These are phyloP conservation scores for Grigorovia jiainica DNA, from an alignment of 805 yeast species.

Conservation along the genomic window DNA sequence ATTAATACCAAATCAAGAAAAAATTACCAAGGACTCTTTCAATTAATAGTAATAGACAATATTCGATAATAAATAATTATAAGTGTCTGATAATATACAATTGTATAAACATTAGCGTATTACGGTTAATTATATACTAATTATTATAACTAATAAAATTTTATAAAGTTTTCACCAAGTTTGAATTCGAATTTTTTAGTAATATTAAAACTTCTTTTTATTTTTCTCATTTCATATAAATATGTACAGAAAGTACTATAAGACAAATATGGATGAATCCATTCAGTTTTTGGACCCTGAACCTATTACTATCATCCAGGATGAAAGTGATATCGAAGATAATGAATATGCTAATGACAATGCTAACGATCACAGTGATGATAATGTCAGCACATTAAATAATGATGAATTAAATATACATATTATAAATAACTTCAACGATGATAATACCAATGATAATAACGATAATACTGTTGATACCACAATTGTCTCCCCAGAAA, in stretches of 20 bases:
- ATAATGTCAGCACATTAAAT: neutral
- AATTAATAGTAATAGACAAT: too few relatives aligned
- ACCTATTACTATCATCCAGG: neutral
- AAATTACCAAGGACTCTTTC: too few relatives aligned
- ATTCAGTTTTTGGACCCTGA: neutral
- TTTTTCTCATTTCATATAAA: too few relatives aligned
- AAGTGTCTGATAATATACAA: too few relatives aligned
- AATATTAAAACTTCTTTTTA: too few relatives aligned
- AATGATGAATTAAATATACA: neutral
- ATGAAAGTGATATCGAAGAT: neutral
- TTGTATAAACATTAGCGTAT: too few relatives aligned
- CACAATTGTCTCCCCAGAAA: neutral
- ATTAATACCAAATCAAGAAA: neutral
- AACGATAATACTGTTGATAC: neutral
- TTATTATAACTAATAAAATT: too few relatives aligned
- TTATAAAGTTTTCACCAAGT: too few relatives aligned
- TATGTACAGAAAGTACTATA: too few relatives aligned
- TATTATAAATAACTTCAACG: neutral
- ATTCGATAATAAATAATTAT: too few relatives aligned
- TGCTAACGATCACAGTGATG: neutral
- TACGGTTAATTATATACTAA: too few relatives aligned
- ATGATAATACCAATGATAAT: constrained; percentile 2
- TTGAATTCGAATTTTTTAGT: too few relatives aligned
- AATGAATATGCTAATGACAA: neutral
- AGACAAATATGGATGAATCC: neutral